Conservation (phyloP, 371 early-diverging fungal species). For the Sporodiniella umbellata region DNA sequence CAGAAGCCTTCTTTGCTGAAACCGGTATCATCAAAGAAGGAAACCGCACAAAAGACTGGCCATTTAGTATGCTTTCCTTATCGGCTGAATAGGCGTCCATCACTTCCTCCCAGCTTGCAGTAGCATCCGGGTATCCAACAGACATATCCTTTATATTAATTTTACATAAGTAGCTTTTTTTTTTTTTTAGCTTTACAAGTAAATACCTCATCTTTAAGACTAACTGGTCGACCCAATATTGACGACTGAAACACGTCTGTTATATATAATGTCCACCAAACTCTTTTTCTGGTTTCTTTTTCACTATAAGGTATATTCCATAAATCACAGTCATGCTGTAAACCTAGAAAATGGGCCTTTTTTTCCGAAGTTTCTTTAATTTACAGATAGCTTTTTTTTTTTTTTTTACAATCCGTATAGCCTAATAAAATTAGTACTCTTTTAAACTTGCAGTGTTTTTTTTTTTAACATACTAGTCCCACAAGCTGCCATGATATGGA, state of each 20-base stretch:
- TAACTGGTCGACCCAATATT: slow-evolving; percentile 31
- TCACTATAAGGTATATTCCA: slow-evolving; percentile 37
- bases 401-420: slow-evolving; percentile 4
- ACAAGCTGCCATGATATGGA: slow-evolving; percentile 37
- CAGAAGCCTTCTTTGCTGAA: neutral
- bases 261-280: slow-evolving; percentile 42
- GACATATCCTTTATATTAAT: slow-evolving; percentile 23
- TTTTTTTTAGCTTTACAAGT: no score
- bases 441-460: no score
- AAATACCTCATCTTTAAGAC: slow-evolving; percentile 35
- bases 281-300: slow-evolving; percentile 34
- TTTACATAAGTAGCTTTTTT: no score
- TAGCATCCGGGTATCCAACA: slow-evolving; percentile 30
- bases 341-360: slow-evolving; percentile 30
- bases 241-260: slow-evolving; percentile 41
- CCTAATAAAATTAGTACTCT: no score
- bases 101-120: slow-evolving; percentile 32
- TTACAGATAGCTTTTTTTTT: no score
- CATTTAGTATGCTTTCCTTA: slow-evolving; percentile 3
- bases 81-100: slow-evolving; percentile 32
- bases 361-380: no score
- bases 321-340: slow-evolving; percentile 34
- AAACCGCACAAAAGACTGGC: slow-evolving; percentile 13
- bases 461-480: slow-evolving; percentile 23
- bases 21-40: slow-evolving; percentile 25